These are phyloP conservation scores for Spiromastix sp. DNA, from an alignment of 2,329 filamentous ascomycete species.

Conservation along the genomic window DNA sequence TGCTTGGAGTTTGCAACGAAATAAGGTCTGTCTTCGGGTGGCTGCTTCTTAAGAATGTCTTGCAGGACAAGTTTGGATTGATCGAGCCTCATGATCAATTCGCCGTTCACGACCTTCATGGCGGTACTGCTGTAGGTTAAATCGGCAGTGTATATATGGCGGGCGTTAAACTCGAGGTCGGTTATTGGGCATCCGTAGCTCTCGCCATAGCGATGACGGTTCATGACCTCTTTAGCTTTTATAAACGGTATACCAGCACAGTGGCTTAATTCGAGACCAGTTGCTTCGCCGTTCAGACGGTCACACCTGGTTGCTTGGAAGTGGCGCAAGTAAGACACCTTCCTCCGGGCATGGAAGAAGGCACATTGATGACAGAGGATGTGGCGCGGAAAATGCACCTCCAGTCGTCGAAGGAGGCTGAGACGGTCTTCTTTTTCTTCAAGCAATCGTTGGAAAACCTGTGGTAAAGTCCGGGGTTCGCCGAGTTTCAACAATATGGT, in stretches of 20 bases:
- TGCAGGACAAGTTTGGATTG: not conserved
- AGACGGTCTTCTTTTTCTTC: not conserved
- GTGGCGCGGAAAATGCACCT: not conserved
- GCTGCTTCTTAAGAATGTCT: not conserved
- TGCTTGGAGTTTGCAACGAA: not conserved
- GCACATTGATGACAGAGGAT: not conserved
- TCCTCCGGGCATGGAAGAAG: not conserved
- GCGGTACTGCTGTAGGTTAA: not conserved
- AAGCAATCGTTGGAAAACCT: not conserved
- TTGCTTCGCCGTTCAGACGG: not conserved
- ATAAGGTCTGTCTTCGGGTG: not conserved
- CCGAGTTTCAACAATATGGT: not conserved
- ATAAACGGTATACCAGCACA: not conserved
- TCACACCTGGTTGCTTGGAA: not conserved
- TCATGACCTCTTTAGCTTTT: constrained; percentile 1
- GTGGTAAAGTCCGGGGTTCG: not conserved
- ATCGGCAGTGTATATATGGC: not conserved
- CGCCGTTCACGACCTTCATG: not conserved
- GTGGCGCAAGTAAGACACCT: not conserved
- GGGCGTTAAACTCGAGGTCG: not conserved
- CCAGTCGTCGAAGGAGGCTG: not conserved
- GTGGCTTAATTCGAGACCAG: too few species aligned
- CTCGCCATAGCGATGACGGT: not conserved
- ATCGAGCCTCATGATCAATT: not conserved
- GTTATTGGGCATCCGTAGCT: not conserved